Base-by-base conservation (phyloP, 2,329 filamentous ascomycete species). In the Microcyclospora tardicrescens region DNA sequence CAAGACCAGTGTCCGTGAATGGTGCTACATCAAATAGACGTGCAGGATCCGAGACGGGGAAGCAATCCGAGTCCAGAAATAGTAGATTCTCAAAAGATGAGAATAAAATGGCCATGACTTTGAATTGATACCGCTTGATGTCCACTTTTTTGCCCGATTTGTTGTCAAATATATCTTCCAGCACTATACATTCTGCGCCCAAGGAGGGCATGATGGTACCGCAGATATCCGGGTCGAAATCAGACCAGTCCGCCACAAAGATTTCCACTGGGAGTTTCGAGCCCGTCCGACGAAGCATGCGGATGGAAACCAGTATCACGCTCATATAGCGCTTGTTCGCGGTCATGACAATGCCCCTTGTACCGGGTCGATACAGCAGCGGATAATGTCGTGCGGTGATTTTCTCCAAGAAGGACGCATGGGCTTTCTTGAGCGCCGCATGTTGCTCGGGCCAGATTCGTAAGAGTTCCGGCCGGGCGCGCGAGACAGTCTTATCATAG, bases 231-330 rank as follows among this genome's bases (percentile, higher is more conserved):
- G 31, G 31, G 10, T 63, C 60, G 0, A 66, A 0, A 24, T 24
- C 19, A 8, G 19, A 24, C 19, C 19, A 24, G 19, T 24, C 19
- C 19, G 19, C 19, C 19, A 24, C 19, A 24, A 24, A 24, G 19
- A 24, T 8, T 24, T 24, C 19, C 19, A 24, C 19, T 4, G 65
- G 65, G 11, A 68, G 45, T 5, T 48, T 51, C 9, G 59, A 65
- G 12, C 63, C 63, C 8, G 62, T 62, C n/a, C 56, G 50, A 9
- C 65, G 58, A 27, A 68, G 56, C 63, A 68, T 66, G 8, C 60
- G 59, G 11, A 68, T 51, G 2, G 62, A 65, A 6, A 66, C 60
- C 9, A 65, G 54, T 33, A 66, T 51, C 1, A 64, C 60, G 1
- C 63, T 62, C 8, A 67, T 50, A 39, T 65, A 65, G 14, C 53